Conservation (phyloP, 2,329 filamentous ascomycete species). For the Phialophora macrospora region DNA sequence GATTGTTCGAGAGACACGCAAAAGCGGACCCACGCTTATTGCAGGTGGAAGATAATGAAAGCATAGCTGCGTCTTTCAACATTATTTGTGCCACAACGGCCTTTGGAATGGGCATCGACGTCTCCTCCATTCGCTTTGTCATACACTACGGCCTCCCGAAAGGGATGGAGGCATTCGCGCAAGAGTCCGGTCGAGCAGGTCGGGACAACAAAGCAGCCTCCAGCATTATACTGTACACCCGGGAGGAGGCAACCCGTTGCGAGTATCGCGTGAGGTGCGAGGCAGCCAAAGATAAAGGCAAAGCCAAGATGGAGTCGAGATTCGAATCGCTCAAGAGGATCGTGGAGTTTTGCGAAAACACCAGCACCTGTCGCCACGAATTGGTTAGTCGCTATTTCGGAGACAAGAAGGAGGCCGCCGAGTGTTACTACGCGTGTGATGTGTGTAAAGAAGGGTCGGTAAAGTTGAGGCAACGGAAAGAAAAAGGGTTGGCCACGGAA, state of each 20-base stretch:
- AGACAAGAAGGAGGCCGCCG: slow-evolving; percentile 41
- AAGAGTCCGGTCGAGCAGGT: slow-evolving; percentile 90
- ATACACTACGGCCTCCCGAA: slow-evolving; percentile 94
- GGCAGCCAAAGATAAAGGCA: slow-evolving; percentile 41
- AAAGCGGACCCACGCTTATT: slow-evolving; percentile 35
- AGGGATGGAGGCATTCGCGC: slow-evolving; percentile 94
- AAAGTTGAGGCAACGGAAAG: slow-evolving; percentile 63
- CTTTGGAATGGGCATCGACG: slow-evolving; percentile 98
- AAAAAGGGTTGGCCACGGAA: slow-evolving; percentile 42
- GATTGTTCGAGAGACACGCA: slow-evolving; percentile 31
- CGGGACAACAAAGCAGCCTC: slow-evolving; percentile 84
- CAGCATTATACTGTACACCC: slow-evolving; percentile 89
- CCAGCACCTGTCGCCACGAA: slow-evolving; percentile 72
- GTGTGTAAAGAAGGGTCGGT: slow-evolving; percentile 71
- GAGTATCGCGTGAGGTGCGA: slow-evolving; percentile 24
- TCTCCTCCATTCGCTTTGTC: slow-evolving; percentile 91
- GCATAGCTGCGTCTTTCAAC: slow-evolving; percentile 68
- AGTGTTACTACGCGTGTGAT: slow-evolving; percentile 76
- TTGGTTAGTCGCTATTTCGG: slow-evolving; percentile 79
- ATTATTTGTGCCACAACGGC: slow-evolving; percentile 94
- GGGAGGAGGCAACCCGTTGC: slow-evolving; percentile 76
- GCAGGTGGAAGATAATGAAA: slow-evolving; percentile 30
- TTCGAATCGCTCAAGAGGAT: slow-evolving; percentile 69
- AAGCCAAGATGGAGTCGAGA: slow-evolving; percentile 55
- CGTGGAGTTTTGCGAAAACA: slow-evolving; percentile 80